Conservation (phyloP, 1,284 basidiomycete species). For the Cryptococcus amylolentus region DNA sequence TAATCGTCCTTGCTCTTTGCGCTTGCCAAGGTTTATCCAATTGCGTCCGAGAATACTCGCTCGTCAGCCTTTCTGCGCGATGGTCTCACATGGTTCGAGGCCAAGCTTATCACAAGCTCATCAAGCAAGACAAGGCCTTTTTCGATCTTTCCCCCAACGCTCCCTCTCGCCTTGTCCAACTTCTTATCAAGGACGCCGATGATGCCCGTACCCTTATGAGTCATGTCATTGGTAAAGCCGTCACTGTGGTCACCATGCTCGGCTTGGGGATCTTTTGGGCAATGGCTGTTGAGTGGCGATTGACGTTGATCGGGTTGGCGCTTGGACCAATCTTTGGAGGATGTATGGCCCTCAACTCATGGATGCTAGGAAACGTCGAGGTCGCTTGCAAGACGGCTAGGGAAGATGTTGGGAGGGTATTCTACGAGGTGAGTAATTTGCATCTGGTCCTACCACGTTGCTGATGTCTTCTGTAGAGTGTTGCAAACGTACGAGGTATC, state of each 20-base stretch:
- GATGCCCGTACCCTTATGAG: constrained; percentile 78
- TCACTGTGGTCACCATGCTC: constrained; percentile 78
- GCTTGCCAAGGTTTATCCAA: constrained; percentile 69
- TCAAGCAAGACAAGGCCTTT: constrained; percentile 84
- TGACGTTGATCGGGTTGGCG: constrained; percentile 85
- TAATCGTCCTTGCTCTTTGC: constrained; percentile 63
- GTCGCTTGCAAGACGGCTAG: constrained; percentile 73
- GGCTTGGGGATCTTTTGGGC: constrained; percentile 82
- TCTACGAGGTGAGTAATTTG: constrained; percentile 67
- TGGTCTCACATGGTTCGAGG: constrained; percentile 74
- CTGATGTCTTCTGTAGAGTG: constrained; percentile 54
- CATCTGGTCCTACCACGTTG: neutral
- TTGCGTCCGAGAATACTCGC: constrained; percentile 69
- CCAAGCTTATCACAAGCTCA: constrained; percentile 59
- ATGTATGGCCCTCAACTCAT: constrained; percentile 68
- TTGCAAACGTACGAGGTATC: constrained; percentile 80
- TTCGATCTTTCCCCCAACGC: constrained; percentile 72
- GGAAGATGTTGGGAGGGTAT: constrained; percentile 77
- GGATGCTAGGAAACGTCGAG: constrained; percentile 68
- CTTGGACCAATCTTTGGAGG: constrained; percentile 78
- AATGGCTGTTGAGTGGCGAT: constrained; percentile 80
- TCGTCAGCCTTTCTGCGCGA: constrained; percentile 67
- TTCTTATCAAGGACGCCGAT: constrained; percentile 84
- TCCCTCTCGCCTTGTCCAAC: constrained; percentile 66
- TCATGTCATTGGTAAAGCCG: constrained; percentile 66